phyloP scores from a whole-genome alignment of 805 yeast genomes.

The Vanderwaltozyma verrucispora region DNA sequence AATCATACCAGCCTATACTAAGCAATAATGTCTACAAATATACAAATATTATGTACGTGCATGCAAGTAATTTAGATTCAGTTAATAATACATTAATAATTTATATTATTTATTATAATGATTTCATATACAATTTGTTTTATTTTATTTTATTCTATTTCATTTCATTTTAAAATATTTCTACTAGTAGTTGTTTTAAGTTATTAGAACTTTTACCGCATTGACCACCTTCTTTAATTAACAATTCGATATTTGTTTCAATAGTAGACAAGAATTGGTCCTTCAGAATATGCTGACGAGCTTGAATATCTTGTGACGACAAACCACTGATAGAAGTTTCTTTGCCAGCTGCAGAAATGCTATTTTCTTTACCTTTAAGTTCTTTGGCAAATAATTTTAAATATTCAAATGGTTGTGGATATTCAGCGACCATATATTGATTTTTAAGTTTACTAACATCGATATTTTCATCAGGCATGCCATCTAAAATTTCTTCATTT shows the following conservation, averaged over 20 bases:
- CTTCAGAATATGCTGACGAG: slow-evolving; percentile 31
- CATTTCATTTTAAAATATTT: slow-evolving; percentile 2
- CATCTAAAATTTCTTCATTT: neutral
- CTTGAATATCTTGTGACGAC: slow-evolving; percentile 17
- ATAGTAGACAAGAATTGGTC: slow-evolving; percentile 45
- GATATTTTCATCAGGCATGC: neutral
- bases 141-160: too few species aligned
- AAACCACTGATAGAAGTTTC: slow-evolving; percentile 2
- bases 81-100: too few species aligned
- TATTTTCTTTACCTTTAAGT: slow-evolving; percentile 20
- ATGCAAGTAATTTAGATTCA: too few species aligned
- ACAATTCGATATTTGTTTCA: slow-evolving; percentile 36
- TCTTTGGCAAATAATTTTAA: slow-evolving; percentile 47
- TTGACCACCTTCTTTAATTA: slow-evolving; percentile 65
- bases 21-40: too few species aligned
- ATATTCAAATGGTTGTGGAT: slow-evolving; percentile 55
- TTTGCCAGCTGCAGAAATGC: neutral
- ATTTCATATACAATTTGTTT: too few species aligned
- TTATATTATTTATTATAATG: too few species aligned
- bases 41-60: too few species aligned
- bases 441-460: too few species aligned
- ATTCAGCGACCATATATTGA: slow-evolving; percentile 43
- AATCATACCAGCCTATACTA: too few species aligned
- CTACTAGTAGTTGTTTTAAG: slow-evolving; percentile 12
- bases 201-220: slow-evolving; percentile 42